Conservation (phyloP, 192 early-diverging fungal species). For the Geranomyces variabilis region DNA sequence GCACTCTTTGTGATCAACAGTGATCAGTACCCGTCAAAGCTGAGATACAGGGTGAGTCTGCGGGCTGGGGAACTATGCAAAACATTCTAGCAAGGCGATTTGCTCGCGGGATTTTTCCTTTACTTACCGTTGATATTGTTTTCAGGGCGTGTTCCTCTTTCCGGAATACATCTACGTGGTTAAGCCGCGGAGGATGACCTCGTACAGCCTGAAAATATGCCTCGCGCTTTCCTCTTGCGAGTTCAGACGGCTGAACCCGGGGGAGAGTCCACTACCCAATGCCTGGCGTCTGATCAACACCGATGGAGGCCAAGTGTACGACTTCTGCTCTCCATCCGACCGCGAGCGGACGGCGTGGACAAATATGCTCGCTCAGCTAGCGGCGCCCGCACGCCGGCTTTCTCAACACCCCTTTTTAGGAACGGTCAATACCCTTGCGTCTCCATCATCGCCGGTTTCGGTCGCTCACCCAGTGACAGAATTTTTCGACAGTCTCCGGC, state of each 20-base stretch:
- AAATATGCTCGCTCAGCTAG: constrained; percentile 24
- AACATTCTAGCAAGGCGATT: too few relatives aligned
- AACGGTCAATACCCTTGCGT: neutral
- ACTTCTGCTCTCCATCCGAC: constrained; percentile 29
- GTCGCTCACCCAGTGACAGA: neutral
- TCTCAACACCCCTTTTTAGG: too few relatives aligned
- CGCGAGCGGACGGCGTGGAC: constrained; percentile 26
- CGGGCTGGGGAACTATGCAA: too few relatives aligned
- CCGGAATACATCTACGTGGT: constrained; percentile 31
- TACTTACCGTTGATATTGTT: neutral
- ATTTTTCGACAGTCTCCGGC: constrained; percentile 14
- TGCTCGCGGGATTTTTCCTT: too few relatives aligned
- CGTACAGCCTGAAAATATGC: constrained; percentile 37
- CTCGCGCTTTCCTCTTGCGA: constrained; percentile 36
- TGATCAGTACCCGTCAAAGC: constrained; percentile 14
- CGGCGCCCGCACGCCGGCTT: neutral
- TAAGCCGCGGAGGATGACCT: constrained; percentile 26
- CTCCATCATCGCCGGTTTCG: neutral
- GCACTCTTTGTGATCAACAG: constrained; percentile 29
- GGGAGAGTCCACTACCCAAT: constrained; percentile 21
- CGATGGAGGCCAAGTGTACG: constrained; percentile 24
- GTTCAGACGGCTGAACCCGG: constrained; percentile 8
- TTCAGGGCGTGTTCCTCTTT: constrained; percentile 40
- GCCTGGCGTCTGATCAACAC: constrained; percentile 27
- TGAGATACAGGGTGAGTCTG: constrained; percentile 37